Percentiles rank a stretch among this genome's conserved stretches.
phyloP scores from a whole-genome alignment of 148 eudicot species.

The Chenopodium berlandieri region DNA sequence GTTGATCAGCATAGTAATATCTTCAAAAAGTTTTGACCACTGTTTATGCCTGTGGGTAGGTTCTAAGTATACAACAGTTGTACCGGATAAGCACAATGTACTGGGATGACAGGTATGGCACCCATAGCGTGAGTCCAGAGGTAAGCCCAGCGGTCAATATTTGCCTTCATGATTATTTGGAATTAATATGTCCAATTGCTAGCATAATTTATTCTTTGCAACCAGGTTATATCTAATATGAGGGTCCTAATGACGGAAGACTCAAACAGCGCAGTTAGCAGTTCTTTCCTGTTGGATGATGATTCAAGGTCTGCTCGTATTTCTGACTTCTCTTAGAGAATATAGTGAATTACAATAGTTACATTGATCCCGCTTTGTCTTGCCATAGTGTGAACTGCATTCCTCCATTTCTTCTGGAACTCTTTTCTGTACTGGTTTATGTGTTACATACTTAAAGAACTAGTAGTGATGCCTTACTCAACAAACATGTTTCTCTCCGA shows the following conservation, averaged over 20 bases:
- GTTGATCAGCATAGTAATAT: background rate
- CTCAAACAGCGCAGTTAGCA: constrained; percentile 80
- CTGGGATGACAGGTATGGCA: constrained; percentile 99
- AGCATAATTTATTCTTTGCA: background rate
- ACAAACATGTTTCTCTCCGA: background rate
- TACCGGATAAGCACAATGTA: constrained; percentile 98
- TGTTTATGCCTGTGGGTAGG: constrained; percentile 42
- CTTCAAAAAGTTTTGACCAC: constrained; percentile 17
- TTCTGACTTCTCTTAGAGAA: constrained; percentile 1
- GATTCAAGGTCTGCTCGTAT: constrained; percentile 73
- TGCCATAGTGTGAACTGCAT: background rate
- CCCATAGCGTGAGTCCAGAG: constrained; percentile 86
- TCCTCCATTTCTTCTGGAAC: background rate
- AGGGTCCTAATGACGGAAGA: constrained; percentile 94
- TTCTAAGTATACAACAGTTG: constrained; percentile 89
- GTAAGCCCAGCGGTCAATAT: constrained; percentile 41
- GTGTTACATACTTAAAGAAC: background rate
- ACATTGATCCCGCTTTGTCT: background rate
- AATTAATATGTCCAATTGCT: constrained; percentile 6
- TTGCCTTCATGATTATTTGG: background rate
- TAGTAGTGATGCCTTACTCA: background rate
- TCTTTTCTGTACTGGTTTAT: background rate
- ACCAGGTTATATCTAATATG: constrained; percentile 89
- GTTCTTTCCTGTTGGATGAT: constrained; percentile 85
- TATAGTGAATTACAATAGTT: background rate